These are phyloP conservation scores for Cucurbita maxima DNA, from an alignment of 306 rosid genomes.

Conservation along the genomic window DNA sequence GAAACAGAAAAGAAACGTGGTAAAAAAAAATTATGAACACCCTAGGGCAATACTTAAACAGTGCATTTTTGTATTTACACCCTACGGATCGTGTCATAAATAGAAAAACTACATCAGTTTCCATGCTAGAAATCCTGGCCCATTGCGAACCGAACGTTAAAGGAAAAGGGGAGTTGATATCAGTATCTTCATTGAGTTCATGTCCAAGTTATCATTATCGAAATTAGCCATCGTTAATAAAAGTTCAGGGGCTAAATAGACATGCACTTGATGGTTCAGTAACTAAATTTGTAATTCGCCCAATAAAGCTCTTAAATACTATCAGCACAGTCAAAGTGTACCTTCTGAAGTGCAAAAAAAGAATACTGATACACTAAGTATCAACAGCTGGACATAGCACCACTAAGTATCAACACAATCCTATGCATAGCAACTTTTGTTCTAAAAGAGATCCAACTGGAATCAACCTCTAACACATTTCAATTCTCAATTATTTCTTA, in stretches of 20 bases:
- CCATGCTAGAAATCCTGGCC: not conserved
- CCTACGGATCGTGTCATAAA: not conserved
- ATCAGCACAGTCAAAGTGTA: not conserved
- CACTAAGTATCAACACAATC: not conserved
- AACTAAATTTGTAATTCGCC: not conserved
- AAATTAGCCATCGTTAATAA: not conserved
- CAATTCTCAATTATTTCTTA: not conserved
- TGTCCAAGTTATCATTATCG: not conserved
- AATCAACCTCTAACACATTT: too few species aligned
- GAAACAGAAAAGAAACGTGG: not conserved
- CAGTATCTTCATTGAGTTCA: not conserved
- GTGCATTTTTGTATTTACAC: not conserved
- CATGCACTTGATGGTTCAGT: too few species aligned
- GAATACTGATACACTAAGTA: too few species aligned
- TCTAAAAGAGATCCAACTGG: not conserved
- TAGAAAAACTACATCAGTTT: not conserved
- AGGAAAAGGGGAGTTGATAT: not conserved
- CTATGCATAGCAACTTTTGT: not conserved
- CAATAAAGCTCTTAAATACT: not conserved
- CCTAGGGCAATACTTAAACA: not conserved
- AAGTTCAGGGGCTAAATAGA: too few species aligned
- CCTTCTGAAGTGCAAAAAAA: too few species aligned
- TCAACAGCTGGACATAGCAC: not conserved
- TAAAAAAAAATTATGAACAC: not conserved
- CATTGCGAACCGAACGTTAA: not conserved